Conservation (phyloP, 139 green algal genomes). For the Mesotaenium endlicherianum region DNA sequence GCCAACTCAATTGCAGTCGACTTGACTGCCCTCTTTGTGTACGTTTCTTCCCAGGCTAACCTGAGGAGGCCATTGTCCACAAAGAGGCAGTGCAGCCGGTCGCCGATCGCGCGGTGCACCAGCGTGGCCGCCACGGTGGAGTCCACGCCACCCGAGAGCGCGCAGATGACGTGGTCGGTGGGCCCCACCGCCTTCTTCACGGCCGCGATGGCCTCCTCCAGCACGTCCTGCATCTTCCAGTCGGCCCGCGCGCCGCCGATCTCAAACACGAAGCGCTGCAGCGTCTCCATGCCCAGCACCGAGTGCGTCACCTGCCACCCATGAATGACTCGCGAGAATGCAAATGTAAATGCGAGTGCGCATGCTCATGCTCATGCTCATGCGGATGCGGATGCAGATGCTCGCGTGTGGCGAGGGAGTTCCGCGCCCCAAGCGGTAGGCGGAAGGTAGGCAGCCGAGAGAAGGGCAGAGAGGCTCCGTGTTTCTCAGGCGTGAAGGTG, state of each 20-base stretch:
- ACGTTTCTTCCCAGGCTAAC: too few relatives aligned
- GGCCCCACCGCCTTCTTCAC: constrained; percentile 68
- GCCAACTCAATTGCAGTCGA: too few relatives aligned
- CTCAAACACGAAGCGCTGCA: constrained; percentile 86
- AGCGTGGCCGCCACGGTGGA: constrained; percentile 92
- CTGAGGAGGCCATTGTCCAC: constrained; percentile 97
- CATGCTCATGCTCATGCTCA: too few relatives aligned
- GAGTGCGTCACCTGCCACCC: constrained; percentile 69
- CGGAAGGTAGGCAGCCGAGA: too few relatives aligned
- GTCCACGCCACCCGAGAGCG: constrained; percentile 96
- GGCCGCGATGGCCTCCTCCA: constrained; percentile 79
- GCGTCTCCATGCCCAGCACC: constrained; percentile 79
- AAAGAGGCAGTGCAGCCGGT: constrained; percentile 98
- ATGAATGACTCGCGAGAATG: too few relatives aligned
- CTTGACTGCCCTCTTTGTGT: too few relatives aligned
- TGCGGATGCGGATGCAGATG: too few relatives aligned
- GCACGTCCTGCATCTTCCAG: constrained; percentile 95
- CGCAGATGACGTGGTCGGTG: constrained; percentile 93
- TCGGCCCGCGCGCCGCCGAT: constrained; percentile 70
- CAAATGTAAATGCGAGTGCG: too few relatives aligned
- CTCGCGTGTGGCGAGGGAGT: too few relatives aligned
- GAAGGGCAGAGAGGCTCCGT: too few relatives aligned
- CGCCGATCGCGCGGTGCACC: constrained; percentile 88
- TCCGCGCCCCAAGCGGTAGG: too few relatives aligned
- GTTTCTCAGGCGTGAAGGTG: too few relatives aligned